Evolutionary conservation across 305 asterid genomes (phyloP).

Genomic region (Caryopteris hybrid): DNA sequence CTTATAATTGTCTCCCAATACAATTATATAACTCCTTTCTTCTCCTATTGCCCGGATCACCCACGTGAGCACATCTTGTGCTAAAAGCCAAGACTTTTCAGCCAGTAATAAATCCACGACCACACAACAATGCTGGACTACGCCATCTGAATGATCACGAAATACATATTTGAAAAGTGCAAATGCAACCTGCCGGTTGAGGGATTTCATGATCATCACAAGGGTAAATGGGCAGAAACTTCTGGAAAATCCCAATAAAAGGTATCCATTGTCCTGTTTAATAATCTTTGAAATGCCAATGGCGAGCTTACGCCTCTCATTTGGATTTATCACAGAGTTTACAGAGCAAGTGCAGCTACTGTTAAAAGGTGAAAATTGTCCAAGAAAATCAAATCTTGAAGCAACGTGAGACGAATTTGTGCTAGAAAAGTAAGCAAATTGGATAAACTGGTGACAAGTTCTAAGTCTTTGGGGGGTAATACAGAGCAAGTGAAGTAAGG

Average conservation of each 20-base stretch:
- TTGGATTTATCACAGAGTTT: slow-evolving; percentile 40
- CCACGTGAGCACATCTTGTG: slow-evolving; percentile 76
- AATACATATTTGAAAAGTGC: slow-evolving; percentile 70
- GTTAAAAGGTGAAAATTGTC: slow-evolving; percentile 56
- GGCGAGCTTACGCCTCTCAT: slow-evolving; percentile 69
- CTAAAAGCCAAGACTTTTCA: slow-evolving; percentile 46
- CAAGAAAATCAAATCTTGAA: slow-evolving; percentile 48
- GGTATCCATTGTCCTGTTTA: slow-evolving; percentile 36
- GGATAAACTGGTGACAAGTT: slow-evolving; percentile 20
- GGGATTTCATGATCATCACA: slow-evolving; percentile 55
- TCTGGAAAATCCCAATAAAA: slow-evolving; percentile 44
- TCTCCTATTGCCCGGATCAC: slow-evolving; percentile 60
- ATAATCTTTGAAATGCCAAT: slow-evolving; percentile 59
- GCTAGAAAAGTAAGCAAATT: slow-evolving; percentile 23
- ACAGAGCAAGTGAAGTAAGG: slow-evolving; percentile 23
- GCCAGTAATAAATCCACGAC: slow-evolving; percentile 53
- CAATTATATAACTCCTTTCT: slow-evolving; percentile 54
- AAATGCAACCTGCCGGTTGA: slow-evolving; percentile 49
- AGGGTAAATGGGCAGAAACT: slow-evolving; percentile 53
- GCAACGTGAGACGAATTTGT: slow-evolving; percentile 21
- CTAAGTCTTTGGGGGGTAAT: slow-evolving; percentile 16
- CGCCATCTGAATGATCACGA: slow-evolving; percentile 42
- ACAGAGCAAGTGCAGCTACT: slow-evolving; percentile 16
- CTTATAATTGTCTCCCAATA: slow-evolving; percentile 49
- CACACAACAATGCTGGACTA: slow-evolving; percentile 49